Percentiles rank a stretch among this genome's conserved stretches.
These are phyloP conservation scores for Xenoacremonium recifei DNA, from an alignment of 2,329 filamentous ascomycete species.

Conservation along the genomic window DNA sequence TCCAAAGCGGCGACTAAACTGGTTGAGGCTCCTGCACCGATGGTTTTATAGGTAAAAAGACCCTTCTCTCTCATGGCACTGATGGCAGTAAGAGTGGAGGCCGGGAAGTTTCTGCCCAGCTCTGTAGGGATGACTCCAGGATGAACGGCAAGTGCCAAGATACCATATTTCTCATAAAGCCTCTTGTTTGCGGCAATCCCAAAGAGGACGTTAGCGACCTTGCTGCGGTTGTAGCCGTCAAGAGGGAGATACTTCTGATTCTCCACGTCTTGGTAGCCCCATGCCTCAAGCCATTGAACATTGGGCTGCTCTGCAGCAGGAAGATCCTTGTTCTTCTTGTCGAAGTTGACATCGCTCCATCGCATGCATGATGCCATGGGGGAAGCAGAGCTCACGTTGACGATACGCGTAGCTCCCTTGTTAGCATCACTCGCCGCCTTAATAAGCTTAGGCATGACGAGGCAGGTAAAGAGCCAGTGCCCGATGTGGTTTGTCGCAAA, in stretches of 20 bases:
- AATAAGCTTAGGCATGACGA: constrained; percentile 35
- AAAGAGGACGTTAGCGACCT: constrained; percentile 28
- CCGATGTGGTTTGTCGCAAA: constrained; percentile 38
- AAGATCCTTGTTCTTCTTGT: constrained; percentile 26
- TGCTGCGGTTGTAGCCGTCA: constrained; percentile 27
- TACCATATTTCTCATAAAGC: constrained; percentile 29
- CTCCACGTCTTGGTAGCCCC: constrained; percentile 14
- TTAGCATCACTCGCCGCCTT: constrained; percentile 24
- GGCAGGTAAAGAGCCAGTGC: constrained; percentile 36
- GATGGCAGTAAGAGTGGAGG: constrained; percentile 14
- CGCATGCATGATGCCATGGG: constrained; percentile 37
- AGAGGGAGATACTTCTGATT: constrained; percentile 20
- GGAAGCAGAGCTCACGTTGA: constrained; percentile 43
- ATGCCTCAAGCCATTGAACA: constrained; percentile 8
- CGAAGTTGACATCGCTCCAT: constrained; percentile 44
- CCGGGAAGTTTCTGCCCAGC: constrained; percentile 21
- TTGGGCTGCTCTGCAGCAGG: constrained; percentile 16
- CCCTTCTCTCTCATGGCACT: constrained; percentile 8
- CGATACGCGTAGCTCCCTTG: constrained; percentile 33
- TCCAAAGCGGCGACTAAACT: constrained; percentile 34
- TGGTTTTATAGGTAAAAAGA: constrained; percentile 17
- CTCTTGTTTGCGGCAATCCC: constrained; percentile 21
- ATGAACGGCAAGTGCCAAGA: constrained; percentile 30
- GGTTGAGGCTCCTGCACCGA: constrained; percentile 30
- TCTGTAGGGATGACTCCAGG: constrained; percentile 34